Base-by-base conservation (phyloP, 805 yeast species). In the Torulaspora microellipsoides region DNA sequence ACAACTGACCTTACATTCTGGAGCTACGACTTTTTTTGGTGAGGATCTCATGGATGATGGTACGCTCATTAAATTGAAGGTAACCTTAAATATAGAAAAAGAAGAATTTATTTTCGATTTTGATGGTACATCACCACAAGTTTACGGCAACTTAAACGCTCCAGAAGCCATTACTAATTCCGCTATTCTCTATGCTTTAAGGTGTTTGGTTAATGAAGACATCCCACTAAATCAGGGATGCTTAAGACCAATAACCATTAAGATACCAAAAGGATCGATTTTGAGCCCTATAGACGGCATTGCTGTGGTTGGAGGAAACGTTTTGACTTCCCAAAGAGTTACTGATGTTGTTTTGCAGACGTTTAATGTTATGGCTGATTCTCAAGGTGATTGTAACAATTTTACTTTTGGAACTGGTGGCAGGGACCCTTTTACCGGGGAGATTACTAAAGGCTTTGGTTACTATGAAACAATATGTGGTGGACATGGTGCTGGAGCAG, bases 181-280 rank as follows among this genome's bases (percentile, higher is more conserved):
- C 23, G 96, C 97, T 1, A 81, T 91, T 44, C 74, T 91, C 34
- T 91, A 91, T 64, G 89, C 91, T 47, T 67, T 91, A 56, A 70
- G 99, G 48, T 83, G 95, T 44, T 70, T 91, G 58, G 90, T 91
- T 29, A 80, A 84, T 48, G 87, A 82, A 49, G 89, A 85, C 50
- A 89, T 91, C 45, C 99, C 99, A 0, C 71, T 91, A 58, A 91
- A 91, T 61, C 95, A 89, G 60, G 98, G 99, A 8, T 91, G 96
- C 62, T 71, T 91, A 52, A 70, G 76, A 40, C 96, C 97, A 0
- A 78, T 91, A 39, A 69, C 78, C 7, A 79, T 91, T 23, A 67
- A 66, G 2, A 77, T 83, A 36, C 90, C 90, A 3, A 69, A 71
- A 35, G 76, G 76, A 8, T 77, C 84, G 3, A 66, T 85, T 12